Base-by-base conservation (phyloP, 2,329 filamentous ascomycete genomes). In the Phoma herbarum region DNA sequence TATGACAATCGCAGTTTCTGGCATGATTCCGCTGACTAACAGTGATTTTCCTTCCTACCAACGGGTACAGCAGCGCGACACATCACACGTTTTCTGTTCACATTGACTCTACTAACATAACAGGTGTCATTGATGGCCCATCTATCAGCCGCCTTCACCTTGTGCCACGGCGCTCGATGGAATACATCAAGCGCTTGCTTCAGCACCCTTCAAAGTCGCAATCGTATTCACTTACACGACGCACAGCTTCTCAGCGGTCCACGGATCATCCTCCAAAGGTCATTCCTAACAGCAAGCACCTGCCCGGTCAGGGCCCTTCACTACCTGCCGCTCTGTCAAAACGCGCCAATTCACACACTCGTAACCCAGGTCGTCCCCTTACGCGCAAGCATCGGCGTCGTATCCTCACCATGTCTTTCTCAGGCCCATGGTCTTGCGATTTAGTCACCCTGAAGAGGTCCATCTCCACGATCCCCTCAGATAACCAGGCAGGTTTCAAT, bases 401-500 rank as follows among this genome's bases (percentile, higher is more conserved):
- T 14, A 20, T 22, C 22, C 12, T 51, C 26, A 62, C 61, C 10
- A 66, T 66, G 63, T 48, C 57, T 8, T 72, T 74, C 59, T 64
- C 48, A 2, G 72, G 73, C 1, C 72, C 73, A 0, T 71, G 67
- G 67, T 67, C 67, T 22, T 63, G 53, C 54, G 61, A 68, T 50
- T 57, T 77, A 14, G 59, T 65, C 5, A 50, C 59, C 0, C 61
- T 77, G 37, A 66, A 66, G 44, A 68, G 70, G 31, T 64, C 65
- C 0, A 48, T 76, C 18, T 55, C 65, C 11, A 63, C 57, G 1
- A 72, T 72, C 47, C 74, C 73, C 1, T 37, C 57, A 4, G 51
- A 68, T 18, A 66, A 72, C 61, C 71, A 71, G 37, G 33, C 61
- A 1, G 31, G 64, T 6, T 71, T 75, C 44, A 53, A 64, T 18